These are phyloP conservation scores for Corrigiola litoralis DNA, from an alignment of 179 eudicot species.

Conservation along the genomic window DNA sequence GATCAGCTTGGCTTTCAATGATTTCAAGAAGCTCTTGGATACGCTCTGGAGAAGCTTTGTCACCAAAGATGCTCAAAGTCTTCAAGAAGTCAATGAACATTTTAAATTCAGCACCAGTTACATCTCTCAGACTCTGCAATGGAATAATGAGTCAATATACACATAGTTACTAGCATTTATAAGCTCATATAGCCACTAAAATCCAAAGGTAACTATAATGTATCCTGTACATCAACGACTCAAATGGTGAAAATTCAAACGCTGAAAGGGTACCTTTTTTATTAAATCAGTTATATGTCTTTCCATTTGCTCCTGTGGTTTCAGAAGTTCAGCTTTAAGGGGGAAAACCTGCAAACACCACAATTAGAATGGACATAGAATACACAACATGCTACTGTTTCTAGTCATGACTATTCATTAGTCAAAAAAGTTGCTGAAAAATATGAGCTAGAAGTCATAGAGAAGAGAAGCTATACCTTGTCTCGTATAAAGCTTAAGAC, in stretches of 20 bases:
- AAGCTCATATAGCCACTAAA: background rate
- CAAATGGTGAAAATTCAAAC: background rate
- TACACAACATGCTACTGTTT: background rate
- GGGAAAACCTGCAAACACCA: conserved; percentile 67
- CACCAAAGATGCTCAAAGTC: conserved; percentile 78
- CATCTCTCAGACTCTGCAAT: conserved; percentile 90
- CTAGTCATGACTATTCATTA: background rate
- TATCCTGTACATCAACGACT: background rate
- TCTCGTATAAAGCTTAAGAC: conserved; percentile 75
- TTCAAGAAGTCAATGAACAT: conserved; percentile 94
- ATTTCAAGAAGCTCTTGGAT: conserved; percentile 79
- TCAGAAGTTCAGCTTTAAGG: conserved; percentile 78
- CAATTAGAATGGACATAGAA: background rate
- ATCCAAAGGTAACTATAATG: background rate
- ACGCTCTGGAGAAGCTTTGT: conserved; percentile 77
- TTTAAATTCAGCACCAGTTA: conserved; percentile 91
- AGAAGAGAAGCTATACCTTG: conserved; percentile 49
- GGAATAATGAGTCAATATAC: background rate
- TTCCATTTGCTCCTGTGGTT: conserved; percentile 95
- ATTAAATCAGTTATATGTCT: conserved; percentile 92
- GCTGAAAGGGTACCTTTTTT: conserved; percentile 51
- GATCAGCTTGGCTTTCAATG: conserved; percentile 92
- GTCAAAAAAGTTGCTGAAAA: background rate
- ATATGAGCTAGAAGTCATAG: conserved; percentile 1
- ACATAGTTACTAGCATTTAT: background rate